A percentile compares a stretch with the other conserved stretches of the same genome.
Evolutionary conservation across 202 grass and related monocot species (phyloP).

Genomic region (Digitaria exilis): DNA sequence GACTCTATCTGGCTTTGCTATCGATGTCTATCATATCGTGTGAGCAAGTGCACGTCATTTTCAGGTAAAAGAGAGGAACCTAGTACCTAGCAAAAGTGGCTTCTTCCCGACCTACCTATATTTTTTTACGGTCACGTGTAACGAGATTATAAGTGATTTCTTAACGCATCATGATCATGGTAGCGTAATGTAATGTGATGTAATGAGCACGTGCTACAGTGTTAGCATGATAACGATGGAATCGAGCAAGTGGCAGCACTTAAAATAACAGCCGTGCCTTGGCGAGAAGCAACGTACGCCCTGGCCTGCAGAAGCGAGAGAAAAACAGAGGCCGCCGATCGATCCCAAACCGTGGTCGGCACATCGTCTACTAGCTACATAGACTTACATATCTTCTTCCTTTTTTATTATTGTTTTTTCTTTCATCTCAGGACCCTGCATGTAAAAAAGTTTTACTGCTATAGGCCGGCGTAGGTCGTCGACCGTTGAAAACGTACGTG

Average conservation of each 20-base stretch:
- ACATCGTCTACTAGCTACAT: background rate
- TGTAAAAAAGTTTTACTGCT: background rate
- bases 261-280: background rate
- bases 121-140: background rate
- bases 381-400: background rate
- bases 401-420: too few species aligned
- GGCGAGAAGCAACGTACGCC: background rate
- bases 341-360: conserved; percentile 40
- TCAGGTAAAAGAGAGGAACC: background rate
- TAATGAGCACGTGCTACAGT: background rate
- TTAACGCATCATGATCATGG: background rate
- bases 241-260: background rate
- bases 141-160: background rate
- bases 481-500: background rate
- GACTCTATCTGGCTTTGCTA: background rate
- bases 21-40: too few species aligned
- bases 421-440: background rate
- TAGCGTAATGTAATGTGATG: background rate
- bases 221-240: background rate
- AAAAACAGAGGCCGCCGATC: conserved; percentile 24
- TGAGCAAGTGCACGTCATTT: background rate
- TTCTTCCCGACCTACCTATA: background rate
- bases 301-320: too few species aligned
- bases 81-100: background rate
- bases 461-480: background rate